Conservation (phyloP, 495 filamentous ascomycete genomes). For the Alectoria sarmentosa region DNA sequence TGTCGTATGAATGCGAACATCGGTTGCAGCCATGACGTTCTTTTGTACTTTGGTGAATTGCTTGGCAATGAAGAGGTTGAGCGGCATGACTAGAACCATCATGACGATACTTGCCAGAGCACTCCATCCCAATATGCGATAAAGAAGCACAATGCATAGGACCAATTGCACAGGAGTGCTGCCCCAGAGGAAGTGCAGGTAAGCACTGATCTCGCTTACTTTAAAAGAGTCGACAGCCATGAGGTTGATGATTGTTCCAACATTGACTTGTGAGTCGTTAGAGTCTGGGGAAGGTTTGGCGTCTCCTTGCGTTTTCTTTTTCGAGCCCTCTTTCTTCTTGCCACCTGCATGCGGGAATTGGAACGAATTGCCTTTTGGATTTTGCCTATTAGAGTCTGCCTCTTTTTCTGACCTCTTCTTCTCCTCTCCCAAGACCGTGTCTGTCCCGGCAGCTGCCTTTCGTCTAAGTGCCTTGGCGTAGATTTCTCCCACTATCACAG, state of each 20-base stretch:
- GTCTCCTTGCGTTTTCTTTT: conserved; percentile 31
- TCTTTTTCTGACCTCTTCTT: conserved; percentile 36
- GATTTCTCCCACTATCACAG: conserved; percentile 95
- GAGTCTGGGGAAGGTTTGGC: conserved; percentile 38
- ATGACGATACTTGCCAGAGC: conserved; percentile 91
- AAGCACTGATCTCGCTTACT: conserved; percentile 85
- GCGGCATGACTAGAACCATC: conserved; percentile 79
- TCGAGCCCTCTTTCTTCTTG: conserved; percentile 44
- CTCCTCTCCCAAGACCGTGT: conserved; percentile 54
- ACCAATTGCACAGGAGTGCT: conserved; percentile 76
- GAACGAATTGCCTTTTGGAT: neutral
- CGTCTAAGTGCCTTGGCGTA: conserved; percentile 95
- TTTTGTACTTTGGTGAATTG: conserved; percentile 81
- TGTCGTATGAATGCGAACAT: conserved; percentile 92
- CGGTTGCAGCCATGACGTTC: conserved; percentile 86
- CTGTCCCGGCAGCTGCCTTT: conserved; percentile 72
- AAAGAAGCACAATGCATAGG: conserved; percentile 70
- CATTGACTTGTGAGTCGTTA: conserved; percentile 69
- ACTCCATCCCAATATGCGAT: conserved; percentile 81
- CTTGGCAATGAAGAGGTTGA: conserved; percentile 81
- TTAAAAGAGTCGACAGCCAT: conserved; percentile 99
- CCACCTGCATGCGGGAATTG: conserved; percentile 43
- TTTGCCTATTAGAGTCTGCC: conserved; percentile 16
- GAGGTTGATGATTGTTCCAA: conserved; percentile 95
- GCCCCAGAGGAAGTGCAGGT: conserved; percentile 84